Percentiles rank a stretch among this genome's conserved stretches.
These are phyloP conservation scores for Lentinula guzmanii DNA, from an alignment of 768 basidiomycete genomes.

Conservation along the genomic window DNA sequence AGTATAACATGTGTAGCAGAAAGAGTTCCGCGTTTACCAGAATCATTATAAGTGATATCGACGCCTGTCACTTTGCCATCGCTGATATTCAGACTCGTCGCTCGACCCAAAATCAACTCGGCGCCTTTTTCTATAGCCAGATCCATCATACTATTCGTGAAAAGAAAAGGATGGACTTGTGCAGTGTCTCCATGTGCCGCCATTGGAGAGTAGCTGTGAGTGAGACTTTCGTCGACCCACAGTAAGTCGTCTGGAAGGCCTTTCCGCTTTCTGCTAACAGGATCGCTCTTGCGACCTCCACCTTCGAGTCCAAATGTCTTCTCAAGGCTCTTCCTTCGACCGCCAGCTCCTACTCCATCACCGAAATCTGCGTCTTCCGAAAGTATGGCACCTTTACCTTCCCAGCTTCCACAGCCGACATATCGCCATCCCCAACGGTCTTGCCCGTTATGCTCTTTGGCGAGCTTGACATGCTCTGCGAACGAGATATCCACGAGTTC, in stretches of 20 bases:
- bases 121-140: slow-evolving; percentile 54
- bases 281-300: slow-evolving; percentile 12
- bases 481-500: slow-evolving; percentile 69
- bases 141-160: slow-evolving; percentile 67
- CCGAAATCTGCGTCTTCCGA: slow-evolving; percentile 13
- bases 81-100: slow-evolving; percentile 45
- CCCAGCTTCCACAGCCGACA: slow-evolving; percentile 69
- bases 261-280: slow-evolving; percentile 19
- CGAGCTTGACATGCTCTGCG: slow-evolving; percentile 67
- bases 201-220: slow-evolving; percentile 58
- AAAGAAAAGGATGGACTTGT: slow-evolving; percentile 72
- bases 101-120: slow-evolving; percentile 37
- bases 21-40: slow-evolving; percentile 25
- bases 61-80: slow-evolving; percentile 29
- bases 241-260: slow-evolving; percentile 44
- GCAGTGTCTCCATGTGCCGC: slow-evolving; percentile 51
- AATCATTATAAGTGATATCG: slow-evolving; percentile 22
- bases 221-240: slow-evolving; percentile 55
- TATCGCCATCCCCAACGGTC: slow-evolving; percentile 81
- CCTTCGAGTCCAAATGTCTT: slow-evolving; percentile 46
- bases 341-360: slow-evolving; percentile 22
- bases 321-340: slow-evolving; percentile 40
- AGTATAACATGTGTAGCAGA: slow-evolving; percentile 67
- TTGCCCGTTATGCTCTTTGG: slow-evolving; percentile 59
- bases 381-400: slow-evolving; percentile 46